Base-by-base conservation (phyloP, 2,329 filamentous ascomycete species). In the Dactylonectria macrodidyma region DNA sequence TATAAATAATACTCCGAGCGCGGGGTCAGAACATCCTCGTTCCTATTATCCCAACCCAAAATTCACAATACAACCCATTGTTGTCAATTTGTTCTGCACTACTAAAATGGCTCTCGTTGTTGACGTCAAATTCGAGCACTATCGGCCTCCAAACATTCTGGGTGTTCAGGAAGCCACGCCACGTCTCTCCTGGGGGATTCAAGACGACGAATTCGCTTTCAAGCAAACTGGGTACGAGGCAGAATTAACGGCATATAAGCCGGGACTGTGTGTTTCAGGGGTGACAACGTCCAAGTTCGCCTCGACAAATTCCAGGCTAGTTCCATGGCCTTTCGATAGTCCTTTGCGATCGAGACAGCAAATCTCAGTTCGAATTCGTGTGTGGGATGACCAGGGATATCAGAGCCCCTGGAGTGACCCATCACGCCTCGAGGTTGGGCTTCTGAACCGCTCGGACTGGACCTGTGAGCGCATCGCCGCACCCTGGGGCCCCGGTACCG, bases 381-480 rank as follows among this genome's bases (percentile, higher is more conserved):
- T 30, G 5, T 67, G 33, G 56, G 51, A 57, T 3, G 22, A 56
- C 0, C 33, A 62, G 5, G 46, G 46, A 2, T 30, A 59, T 2
- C 24, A 46, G 7, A 62, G 55, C 7, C n/a, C 41, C 2, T 70
- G 68, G 66, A 70, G 68, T 14, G 36, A 70, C 11, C 63, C 63
- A 5, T 34, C 26, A 1, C 16, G 46, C 19, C 47, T 82, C 1
- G 80, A 82, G 67, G 73, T 75, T 2, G 80, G 79, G 2, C 69
- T 81, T 0, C 52, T 81, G 3, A 56, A 36, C 26, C 61, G 76
- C 4, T 66, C 69, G 1, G 77, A 78, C 38, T 81, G 79, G 79
- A 66, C 47, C 5, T 77, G 74, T 0, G 66, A 73, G 1, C 58
- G 70, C 12, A 78, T 84, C 36, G 84, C 84, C 0, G 78, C 80